phyloP scores from a whole-genome alignment of 495 filamentous ascomycete genomes.

The Tetracladium setigerum region DNA sequence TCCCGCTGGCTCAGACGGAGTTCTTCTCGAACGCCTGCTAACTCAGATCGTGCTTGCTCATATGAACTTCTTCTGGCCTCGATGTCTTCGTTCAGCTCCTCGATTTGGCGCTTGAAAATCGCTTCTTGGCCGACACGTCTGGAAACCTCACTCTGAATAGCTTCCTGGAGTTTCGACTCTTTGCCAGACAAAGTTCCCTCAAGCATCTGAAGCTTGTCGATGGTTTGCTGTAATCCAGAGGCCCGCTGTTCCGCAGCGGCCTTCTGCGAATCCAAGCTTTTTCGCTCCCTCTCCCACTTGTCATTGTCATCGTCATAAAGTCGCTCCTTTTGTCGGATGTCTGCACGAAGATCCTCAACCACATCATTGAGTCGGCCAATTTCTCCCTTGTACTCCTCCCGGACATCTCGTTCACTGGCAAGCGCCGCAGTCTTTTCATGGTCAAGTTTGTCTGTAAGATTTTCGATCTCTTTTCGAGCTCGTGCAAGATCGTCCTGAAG shows the following conservation, averaged over 20 bases:
- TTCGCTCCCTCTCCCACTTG: constrained; percentile 61
- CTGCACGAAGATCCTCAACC: constrained; percentile 59
- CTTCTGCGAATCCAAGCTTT: constrained; percentile 55
- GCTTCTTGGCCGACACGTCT: constrained; percentile 49
- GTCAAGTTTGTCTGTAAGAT: constrained; percentile 50
- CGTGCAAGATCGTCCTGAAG: constrained; percentile 57
- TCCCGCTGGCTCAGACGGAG: constrained; percentile 59
- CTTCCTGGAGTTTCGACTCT: constrained; percentile 57
- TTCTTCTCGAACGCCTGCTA: constrained; percentile 57
- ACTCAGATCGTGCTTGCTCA: constrained; percentile 48
- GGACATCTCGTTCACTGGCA: constrained; percentile 47
- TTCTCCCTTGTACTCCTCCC: constrained; percentile 53
- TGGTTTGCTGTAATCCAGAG: constrained; percentile 60
- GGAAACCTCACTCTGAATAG: constrained; percentile 50
- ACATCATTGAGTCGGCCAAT: constrained; percentile 57
- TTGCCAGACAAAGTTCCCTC: constrained; percentile 59
- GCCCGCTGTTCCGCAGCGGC: constrained; percentile 62
- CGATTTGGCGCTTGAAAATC: constrained; percentile 45
- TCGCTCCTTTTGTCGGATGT: constrained; percentile 68
- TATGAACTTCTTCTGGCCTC: constrained; percentile 43
- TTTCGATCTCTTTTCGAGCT: constrained; percentile 45
- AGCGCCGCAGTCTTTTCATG: constrained; percentile 51
- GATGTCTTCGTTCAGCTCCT: constrained; percentile 50
- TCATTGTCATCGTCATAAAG: constrained; percentile 62
- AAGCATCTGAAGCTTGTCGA: constrained; percentile 54